Base-by-base conservation (phyloP, 1,284 basidiomycete species). In the Taiwanofungus camphoratus region DNA sequence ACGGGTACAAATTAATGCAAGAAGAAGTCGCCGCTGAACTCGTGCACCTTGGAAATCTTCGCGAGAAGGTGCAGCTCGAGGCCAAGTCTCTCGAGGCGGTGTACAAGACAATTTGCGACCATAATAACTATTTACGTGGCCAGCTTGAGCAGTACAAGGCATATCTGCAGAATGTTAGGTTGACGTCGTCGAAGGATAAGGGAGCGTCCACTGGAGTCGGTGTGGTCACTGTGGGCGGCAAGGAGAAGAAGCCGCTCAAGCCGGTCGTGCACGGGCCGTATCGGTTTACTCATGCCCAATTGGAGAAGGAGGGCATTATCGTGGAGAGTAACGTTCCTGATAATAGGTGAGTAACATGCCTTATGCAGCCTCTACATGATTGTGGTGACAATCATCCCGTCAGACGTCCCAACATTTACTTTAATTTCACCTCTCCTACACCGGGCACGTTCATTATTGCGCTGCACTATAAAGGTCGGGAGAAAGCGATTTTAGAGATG, bases 81-180 rank as follows among this genome's bases (percentile, higher is more conserved):
- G 93, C 90, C 40, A 84, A 89, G 55, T 90, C 85, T 12, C 77
- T 99, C 45, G 94, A 98, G 51, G 83, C 89, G 3, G 96, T 99
- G 21, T 98, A 93, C 81, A 95, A 96, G 77, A 98, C 96, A 19
- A 98, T 99, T 54, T 87, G 93, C 65, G 95, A 99, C 63, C 96
- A 99, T 71, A 98, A 99, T 72, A 92, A 91, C 65, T 99, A 99
- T 65, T 76, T 99, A 62, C 79, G 94, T 34, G 82, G 82, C 20
- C 96, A 99, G 68, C 77, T 99, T 50, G 96, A 99, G 67, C 94
- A 98, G 69, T 99, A 99, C 79, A 99, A 99, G 73, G 93, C 92
- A 27, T 99, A 99, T 65, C 75, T 99, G 15, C 92, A 95, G 70
- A 99, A 99, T 61, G 95, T 98, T 20, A 82, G 96, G 23, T 72